Conservation (phyloP, 1,284 basidiomycete genomes). For the Sanghuangporus sanghuang region DNA sequence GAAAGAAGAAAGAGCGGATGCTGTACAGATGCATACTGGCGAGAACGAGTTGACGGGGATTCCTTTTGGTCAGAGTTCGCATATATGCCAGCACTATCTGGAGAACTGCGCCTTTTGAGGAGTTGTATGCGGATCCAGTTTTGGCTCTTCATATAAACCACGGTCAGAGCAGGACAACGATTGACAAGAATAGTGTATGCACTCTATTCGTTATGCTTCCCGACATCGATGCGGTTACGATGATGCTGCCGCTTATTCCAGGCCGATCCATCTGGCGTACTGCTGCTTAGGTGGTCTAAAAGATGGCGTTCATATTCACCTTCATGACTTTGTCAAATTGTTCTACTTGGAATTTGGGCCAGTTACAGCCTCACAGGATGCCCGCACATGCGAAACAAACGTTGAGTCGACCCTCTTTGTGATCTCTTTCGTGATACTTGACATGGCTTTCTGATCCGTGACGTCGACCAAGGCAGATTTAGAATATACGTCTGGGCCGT, state of each 20-base stretch:
- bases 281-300: slow-evolving; percentile 76
- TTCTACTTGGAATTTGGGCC: slow-evolving; percentile 63
- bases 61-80: slow-evolving; percentile 65
- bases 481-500: slow-evolving; percentile 38
- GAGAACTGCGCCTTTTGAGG: slow-evolving; percentile 75
- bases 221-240: slow-evolving; percentile 71
- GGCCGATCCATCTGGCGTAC: slow-evolving; percentile 72
- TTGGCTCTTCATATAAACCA: slow-evolving; percentile 42
- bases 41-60: slow-evolving; percentile 75
- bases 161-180: slow-evolving; percentile 36
- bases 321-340: slow-evolving; percentile 62
- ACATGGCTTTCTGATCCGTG: slow-evolving; percentile 53
- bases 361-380: slow-evolving; percentile 58
- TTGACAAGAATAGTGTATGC: slow-evolving; percentile 29
- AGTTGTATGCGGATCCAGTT: slow-evolving; percentile 77
- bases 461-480: slow-evolving; percentile 67
- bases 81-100: slow-evolving; percentile 83
- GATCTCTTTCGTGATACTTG: slow-evolving; percentile 52
- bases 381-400: slow-evolving; percentile 76
- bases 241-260: slow-evolving; percentile 69
- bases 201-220: slow-evolving; percentile 62
- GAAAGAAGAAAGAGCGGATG: slow-evolving; percentile 35
- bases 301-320: slow-evolving; percentile 73
- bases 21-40: slow-evolving; percentile 72
- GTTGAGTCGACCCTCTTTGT: slow-evolving; percentile 63